phyloP scores from a whole-genome alignment of 2,329 filamentous ascomycete species.

The Neurospora crassa region DNA sequence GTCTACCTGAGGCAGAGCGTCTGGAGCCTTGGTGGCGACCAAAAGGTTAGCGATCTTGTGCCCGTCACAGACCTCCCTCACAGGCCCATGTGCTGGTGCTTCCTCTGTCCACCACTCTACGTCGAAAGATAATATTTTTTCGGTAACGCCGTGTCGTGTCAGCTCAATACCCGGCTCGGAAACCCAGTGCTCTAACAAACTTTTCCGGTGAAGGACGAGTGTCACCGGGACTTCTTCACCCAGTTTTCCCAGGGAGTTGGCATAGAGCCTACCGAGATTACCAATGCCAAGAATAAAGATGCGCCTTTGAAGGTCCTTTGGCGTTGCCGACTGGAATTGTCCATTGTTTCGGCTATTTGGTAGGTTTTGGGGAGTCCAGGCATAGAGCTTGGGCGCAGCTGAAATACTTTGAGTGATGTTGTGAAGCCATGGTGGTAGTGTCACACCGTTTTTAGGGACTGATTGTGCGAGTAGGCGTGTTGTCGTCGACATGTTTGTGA shows the following conservation, averaged over 20 bases:
- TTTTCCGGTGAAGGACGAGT: slow-evolving; percentile 61
- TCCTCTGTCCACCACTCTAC: slow-evolving; percentile 47
- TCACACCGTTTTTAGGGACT: background rate
- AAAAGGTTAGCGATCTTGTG: slow-evolving; percentile 60
- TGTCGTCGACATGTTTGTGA: background rate
- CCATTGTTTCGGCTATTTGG: background rate
- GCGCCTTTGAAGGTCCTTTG: slow-evolving; percentile 24
- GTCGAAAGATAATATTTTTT: slow-evolving; percentile 31
- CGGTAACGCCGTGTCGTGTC: slow-evolving; percentile 23
- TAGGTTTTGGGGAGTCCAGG: slow-evolving; percentile 15
- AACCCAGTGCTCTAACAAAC: slow-evolving; percentile 39
- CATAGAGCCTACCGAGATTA: slow-evolving; percentile 72
- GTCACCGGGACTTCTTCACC: slow-evolving; percentile 61
- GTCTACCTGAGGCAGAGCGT: slow-evolving; percentile 52
- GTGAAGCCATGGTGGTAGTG: slow-evolving; percentile 11
- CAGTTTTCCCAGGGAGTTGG: slow-evolving; percentile 57
- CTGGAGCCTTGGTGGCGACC: slow-evolving; percentile 64
- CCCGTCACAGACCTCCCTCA: slow-evolving; percentile 30
- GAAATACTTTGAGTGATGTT: slow-evolving; percentile 1
- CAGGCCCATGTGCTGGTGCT: slow-evolving; percentile 25
- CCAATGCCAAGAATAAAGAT: slow-evolving; percentile 75
- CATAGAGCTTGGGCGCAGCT: slow-evolving; percentile 11
- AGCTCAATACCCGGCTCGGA: slow-evolving; percentile 35
- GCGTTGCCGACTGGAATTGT: background rate
- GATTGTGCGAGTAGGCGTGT: background rate